Evolutionary conservation across 495 filamentous ascomycete species (phyloP), one percentile per base, ranked within the genome.

Genomic region (Podospora conica): DNA sequence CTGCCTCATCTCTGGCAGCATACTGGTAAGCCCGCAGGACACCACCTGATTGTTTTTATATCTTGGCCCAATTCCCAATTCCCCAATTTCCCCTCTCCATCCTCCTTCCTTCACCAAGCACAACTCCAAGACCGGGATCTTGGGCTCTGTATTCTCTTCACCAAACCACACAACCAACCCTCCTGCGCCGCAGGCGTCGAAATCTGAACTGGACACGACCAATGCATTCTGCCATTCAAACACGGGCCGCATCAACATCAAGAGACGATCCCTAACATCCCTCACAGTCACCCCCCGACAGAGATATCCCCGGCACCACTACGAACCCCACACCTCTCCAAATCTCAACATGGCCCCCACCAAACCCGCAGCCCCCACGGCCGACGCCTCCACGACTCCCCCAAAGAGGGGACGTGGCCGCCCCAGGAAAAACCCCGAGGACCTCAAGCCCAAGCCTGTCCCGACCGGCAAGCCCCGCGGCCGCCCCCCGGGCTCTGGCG

Each of bases 341-440:
- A 55, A 53, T 6, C 6, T 6, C 2, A 58, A 56, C 56, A 22
- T 72, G 73, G 67, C 70, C 2, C 72, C 66, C 21, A 65, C 66
- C 58, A 68, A 68, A 22, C 64, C 70, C 40, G 56, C 15, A 15
- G n/a, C 40, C 40, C 5, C 40, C 1, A 8, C 40, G 6, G 40
- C 6, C 62, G 33, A 48, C 23, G 27, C 55, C n/a, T 25, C 48
- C 58, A 67, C 68, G 18, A 64, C 68, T 22, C 65, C 77, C 7
- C 70, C 69, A 40, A 81, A 81, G 72, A 79, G 80, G 66, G 76
- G 77, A 55, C 80, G 81, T 61, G 81, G 81, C 31, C 78, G 81
- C 55, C 63, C 80, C 73, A 54, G 74, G 48, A 78, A 76, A 71
- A 74, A 79, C 56, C 77, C 75, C 60, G 27, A 76, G 28, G 61